Evolutionary conservation across 2,329 filamentous ascomycete species (phyloP).

Genomic region (Ophioceras dolichostomum): DNA sequence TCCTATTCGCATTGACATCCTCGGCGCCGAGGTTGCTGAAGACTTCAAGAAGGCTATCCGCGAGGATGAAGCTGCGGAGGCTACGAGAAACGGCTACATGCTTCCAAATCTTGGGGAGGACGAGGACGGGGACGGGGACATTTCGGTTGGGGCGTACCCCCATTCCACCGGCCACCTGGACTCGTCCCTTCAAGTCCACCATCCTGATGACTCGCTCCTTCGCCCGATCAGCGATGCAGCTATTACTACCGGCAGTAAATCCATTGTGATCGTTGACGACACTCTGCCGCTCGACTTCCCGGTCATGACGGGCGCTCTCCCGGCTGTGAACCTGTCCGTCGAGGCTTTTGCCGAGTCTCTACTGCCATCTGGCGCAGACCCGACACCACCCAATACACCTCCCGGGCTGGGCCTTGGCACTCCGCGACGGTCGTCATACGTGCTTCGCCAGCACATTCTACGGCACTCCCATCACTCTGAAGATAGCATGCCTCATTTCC

Average conservation of each 20-base stretch:
- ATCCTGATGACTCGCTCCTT: slow-evolving; percentile 7
- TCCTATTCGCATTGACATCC: slow-evolving; percentile 62
- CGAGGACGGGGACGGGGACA: neutral
- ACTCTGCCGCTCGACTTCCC: slow-evolving; percentile 39
- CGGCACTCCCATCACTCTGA: slow-evolving; percentile 21
- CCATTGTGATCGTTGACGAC: slow-evolving; percentile 76
- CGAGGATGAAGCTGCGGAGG: slow-evolving; percentile 42
- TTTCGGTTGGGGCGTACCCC: neutral
- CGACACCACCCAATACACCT: slow-evolving; percentile 50
- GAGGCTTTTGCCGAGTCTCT: slow-evolving; percentile 42
- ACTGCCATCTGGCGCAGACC: slow-evolving; percentile 32
- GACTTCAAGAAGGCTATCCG: slow-evolving; percentile 68
- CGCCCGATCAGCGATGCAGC: slow-evolving; percentile 39
- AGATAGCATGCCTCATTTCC: slow-evolving; percentile 29
- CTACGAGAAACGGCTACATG: slow-evolving; percentile 13
- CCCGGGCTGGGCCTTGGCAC: slow-evolving; percentile 32
- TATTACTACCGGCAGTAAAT: slow-evolving; percentile 74
- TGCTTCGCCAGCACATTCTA: slow-evolving; percentile 34
- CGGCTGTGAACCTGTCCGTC: slow-evolving; percentile 29
- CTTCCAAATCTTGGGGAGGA: neutral
- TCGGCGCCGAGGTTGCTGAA: slow-evolving; percentile 67
- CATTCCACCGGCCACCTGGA: neutral
- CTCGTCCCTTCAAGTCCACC: neutral
- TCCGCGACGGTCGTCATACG: slow-evolving; percentile 41
- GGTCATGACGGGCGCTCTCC: slow-evolving; percentile 36